These are phyloP conservation scores for Scedosporium dehoogii DNA, from an alignment of 2,329 filamentous ascomycete genomes.

Conservation along the genomic window DNA sequence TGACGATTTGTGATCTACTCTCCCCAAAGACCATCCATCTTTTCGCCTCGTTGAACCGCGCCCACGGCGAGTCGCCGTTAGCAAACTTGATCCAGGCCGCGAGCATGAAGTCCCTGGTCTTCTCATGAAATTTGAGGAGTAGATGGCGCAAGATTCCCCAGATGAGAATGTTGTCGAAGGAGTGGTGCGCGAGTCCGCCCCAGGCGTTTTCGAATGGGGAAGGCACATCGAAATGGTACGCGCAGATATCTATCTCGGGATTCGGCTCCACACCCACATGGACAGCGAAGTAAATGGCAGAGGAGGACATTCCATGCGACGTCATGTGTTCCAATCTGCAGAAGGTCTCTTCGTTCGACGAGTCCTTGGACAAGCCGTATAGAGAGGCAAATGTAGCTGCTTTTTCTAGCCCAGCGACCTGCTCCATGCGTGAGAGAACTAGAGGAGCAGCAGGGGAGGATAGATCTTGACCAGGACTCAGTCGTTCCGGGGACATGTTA, in stretches of 20 bases:
- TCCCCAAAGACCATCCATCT: background rate
- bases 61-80: background rate
- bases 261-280: background rate
- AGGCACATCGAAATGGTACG: conserved; percentile 15
- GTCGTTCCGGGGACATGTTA: conserved; percentile 2
- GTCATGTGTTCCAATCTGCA: conserved; percentile 10
- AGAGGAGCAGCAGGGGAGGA: background rate
- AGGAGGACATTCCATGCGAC: background rate
- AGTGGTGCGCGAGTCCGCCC: conserved; percentile 13
- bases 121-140: background rate
- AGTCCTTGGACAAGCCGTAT: conserved; percentile 10
- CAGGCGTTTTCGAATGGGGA: conserved; percentile 14
- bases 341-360: conserved; percentile 12
- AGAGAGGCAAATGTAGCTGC: conserved; percentile 1
- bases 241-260: conserved; percentile 5
- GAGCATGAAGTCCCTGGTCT: background rate
- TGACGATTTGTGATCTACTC: background rate
- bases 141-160: conserved; percentile 10
- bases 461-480: conserved; percentile 5
- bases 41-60: background rate
- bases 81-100: background rate
- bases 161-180: conserved; percentile 13
- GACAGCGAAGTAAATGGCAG: background rate
- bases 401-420: conserved; percentile 6
- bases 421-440: background rate